These are phyloP conservation scores for Rhizopus stolonifer DNA, from an alignment of 371 early-diverging fungal species.

Conservation along the genomic window DNA sequence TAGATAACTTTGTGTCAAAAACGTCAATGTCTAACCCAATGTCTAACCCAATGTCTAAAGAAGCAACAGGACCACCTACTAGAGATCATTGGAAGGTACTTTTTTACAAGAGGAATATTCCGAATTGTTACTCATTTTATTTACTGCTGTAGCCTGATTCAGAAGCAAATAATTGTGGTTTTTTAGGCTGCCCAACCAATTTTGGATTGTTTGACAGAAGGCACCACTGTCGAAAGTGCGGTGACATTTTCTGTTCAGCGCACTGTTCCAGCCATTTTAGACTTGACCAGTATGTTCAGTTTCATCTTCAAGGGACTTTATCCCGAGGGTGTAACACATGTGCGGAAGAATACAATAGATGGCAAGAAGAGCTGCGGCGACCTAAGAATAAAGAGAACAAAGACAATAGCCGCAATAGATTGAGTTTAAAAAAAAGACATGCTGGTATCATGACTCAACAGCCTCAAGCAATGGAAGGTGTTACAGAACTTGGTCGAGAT, in stretches of 20 bases:
- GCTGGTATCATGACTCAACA: conserved; percentile 48
- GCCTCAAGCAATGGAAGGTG: conserved; percentile 52
- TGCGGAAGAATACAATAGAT: conserved; percentile 32
- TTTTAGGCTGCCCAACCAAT: conserved; percentile 25
- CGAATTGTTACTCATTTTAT: neutral
- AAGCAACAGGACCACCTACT: conserved; percentile 43
- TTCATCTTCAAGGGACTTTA: conserved; percentile 36
- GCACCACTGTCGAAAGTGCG: conserved; percentile 55
- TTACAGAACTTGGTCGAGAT: conserved; percentile 49
- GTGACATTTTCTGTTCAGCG: conserved; percentile 46
- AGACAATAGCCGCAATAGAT: conserved; percentile 12
- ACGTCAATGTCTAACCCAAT: conserved; percentile 8
- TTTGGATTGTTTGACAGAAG: conserved; percentile 52
- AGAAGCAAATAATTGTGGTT: conserved; percentile 33
- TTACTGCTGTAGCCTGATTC: conserved; percentile 34
- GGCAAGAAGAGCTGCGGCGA: conserved; percentile 29
- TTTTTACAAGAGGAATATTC: neutral
- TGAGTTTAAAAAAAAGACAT: conserved; percentile 22
- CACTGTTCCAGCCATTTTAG: conserved; percentile 53
- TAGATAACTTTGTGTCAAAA: conserved; percentile 17
- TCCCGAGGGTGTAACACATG: conserved; percentile 48
- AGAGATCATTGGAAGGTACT: conserved; percentile 53
- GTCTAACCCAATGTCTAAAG: no score
- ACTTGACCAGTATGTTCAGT: conserved; percentile 41
- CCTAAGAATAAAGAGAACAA: neutral